A percentile compares a stretch with the other conserved stretches of the same genome.
Evolutionary conservation across 495 filamentous ascomycete genomes (phyloP).

Genomic region (Letharia columbiana): DNA sequence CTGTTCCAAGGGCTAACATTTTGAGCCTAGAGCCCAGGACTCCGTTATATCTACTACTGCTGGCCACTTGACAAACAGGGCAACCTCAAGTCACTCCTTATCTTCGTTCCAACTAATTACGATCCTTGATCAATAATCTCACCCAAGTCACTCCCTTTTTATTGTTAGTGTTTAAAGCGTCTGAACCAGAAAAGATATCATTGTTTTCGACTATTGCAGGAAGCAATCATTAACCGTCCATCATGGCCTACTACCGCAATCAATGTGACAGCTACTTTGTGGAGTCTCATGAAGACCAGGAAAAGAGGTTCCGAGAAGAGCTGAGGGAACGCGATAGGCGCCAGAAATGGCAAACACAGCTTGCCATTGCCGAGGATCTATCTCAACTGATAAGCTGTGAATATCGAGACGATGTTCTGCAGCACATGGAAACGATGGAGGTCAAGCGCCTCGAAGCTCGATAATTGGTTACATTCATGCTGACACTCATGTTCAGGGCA

Average conservation of each 20-base stretch:
- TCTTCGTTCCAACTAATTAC: conserved; percentile 48
- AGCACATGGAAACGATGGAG: conserved; percentile 96
- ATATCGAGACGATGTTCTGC: conserved; percentile 84
- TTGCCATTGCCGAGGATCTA: conserved; percentile 77
- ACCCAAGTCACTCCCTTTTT: conserved; percentile 47
- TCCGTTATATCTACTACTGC: conserved; percentile 18
- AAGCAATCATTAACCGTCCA: conserved; percentile 30
- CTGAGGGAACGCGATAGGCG: conserved; percentile 50
- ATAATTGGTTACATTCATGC: conserved; percentile 10
- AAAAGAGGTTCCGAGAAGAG: conserved; percentile 29
- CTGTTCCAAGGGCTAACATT: conserved; percentile 12
- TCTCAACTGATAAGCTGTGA: conserved; percentile 74
- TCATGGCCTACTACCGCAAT: conserved; percentile 65
- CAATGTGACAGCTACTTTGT: conserved; percentile 79
- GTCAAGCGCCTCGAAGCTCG: conserved; percentile 39
- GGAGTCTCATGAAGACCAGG: conserved; percentile 62
- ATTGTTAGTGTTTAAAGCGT: conserved; percentile 14
- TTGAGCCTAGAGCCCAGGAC: conserved; percentile 1
- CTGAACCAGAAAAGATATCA: conserved; percentile 26
- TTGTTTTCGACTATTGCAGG: conserved; percentile 27
- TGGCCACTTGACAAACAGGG: conserved; percentile 12
- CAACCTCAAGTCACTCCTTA: conserved; percentile 31
- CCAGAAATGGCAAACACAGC: conserved; percentile 66
- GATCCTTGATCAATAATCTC: conserved; percentile 46
- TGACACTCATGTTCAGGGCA: conserved; percentile 45